These are phyloP conservation scores for Talaromyces adpressus DNA, from an alignment of 495 filamentous ascomycete species.

Conservation along the genomic window DNA sequence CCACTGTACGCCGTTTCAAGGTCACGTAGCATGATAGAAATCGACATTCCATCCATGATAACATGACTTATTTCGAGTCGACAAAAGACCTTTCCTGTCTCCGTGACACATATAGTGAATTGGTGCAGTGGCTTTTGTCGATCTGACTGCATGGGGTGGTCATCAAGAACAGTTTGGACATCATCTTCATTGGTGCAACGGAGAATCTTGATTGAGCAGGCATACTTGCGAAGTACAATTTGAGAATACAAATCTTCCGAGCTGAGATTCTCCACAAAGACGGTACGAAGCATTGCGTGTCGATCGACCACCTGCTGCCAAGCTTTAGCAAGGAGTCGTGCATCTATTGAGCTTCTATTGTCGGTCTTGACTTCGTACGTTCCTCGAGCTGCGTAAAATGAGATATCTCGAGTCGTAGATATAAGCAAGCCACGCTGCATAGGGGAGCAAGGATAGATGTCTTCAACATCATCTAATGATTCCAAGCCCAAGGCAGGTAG, in stretches of 20 bases:
- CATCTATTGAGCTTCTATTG: conserved; percentile 22
- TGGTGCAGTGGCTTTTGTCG: conserved; percentile 34
- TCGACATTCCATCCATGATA: conserved; percentile 43
- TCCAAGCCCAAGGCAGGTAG: conserved; percentile 42
- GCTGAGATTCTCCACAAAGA: conserved; percentile 43
- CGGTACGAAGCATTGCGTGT: conserved; percentile 45
- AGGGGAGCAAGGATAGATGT: conserved; percentile 59
- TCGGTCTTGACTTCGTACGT: conserved; percentile 49
- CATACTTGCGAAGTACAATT: conserved; percentile 39
- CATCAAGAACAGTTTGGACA: conserved; percentile 25
- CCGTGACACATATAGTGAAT: conserved; percentile 40
- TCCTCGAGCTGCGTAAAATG: conserved; percentile 53
- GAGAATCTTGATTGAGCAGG: conserved; percentile 22
- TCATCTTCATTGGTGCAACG: conserved; percentile 27
- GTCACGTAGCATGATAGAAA: conserved; percentile 41
- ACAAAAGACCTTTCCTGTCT: conserved; percentile 33
- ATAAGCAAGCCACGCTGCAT: conserved; percentile 64
- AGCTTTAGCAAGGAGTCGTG: conserved; percentile 29
- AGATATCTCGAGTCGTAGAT: conserved; percentile 47
- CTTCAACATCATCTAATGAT: conserved; percentile 41
- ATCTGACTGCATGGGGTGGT: conserved; percentile 26
- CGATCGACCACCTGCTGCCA: conserved; percentile 44
- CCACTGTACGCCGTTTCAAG: conserved; percentile 41
- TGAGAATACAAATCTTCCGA: conserved; percentile 40
- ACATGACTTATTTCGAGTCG: conserved; percentile 52